phyloP scores from a whole-genome alignment of 2,329 filamentous ascomycete genomes.

The Amylocarpus encephaloides region DNA sequence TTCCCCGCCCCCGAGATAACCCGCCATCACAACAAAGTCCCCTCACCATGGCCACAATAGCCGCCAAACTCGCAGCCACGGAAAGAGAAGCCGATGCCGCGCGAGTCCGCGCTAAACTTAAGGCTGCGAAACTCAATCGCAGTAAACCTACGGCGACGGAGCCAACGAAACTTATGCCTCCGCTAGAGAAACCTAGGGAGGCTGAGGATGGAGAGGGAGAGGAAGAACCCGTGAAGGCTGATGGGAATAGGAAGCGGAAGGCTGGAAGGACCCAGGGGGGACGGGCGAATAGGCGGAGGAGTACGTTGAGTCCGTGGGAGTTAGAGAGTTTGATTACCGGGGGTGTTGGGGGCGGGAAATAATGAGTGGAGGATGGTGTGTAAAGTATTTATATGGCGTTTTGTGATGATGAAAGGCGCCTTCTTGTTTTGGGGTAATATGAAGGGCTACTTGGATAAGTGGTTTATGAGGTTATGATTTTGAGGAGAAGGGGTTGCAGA shows the following conservation, averaged over 20 bases:
- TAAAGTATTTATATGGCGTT: no score
- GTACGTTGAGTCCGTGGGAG: slow-evolving; percentile 70
- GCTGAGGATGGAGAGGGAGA: slow-evolving; percentile 10
- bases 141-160: slow-evolving; percentile 6
- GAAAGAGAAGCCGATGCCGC: slow-evolving; percentile 59
- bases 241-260: slow-evolving; percentile 35
- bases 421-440: no score
- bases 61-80: slow-evolving; percentile 57
- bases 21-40: slow-evolving; percentile 46
- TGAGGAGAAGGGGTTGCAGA: background rate
- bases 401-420: no score
- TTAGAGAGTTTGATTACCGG: slow-evolving; percentile 57
- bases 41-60: slow-evolving; percentile 54
- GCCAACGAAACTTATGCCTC: slow-evolving; percentile 28
- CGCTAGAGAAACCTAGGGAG: slow-evolving; percentile 19
- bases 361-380: no score
- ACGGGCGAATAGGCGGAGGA: slow-evolving; percentile 58
- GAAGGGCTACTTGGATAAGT: no score
- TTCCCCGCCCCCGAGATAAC: slow-evolving; percentile 27
- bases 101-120: slow-evolving; percentile 55
- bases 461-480: no score
- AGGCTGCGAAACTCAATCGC: slow-evolving; percentile 41
- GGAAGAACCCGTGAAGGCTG: slow-evolving; percentile 6
- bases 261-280: slow-evolving; percentile 31
- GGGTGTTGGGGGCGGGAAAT: slow-evolving; percentile 6